These are phyloP conservation scores for Botrytis deweyae DNA, from an alignment of 2,329 filamentous ascomycete genomes.

Conservation along the genomic window DNA sequence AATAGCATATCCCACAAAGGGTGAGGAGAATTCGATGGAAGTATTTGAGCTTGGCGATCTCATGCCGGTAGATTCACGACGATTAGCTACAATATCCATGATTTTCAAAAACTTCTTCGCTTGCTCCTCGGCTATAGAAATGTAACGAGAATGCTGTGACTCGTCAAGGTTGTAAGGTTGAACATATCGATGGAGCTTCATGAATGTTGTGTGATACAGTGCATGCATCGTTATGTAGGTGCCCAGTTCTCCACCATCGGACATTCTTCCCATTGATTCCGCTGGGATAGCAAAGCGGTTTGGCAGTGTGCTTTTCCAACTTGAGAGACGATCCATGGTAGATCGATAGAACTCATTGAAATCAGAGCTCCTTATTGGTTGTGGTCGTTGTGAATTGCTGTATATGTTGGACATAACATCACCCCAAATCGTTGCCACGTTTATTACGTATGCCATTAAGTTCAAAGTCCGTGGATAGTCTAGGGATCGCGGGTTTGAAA, in stretches of 20 bases:
- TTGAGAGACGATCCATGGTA: constrained; percentile 52
- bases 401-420: constrained; percentile 61
- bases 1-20: constrained; percentile 61
- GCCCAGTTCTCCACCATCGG: constrained; percentile 53
- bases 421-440: constrained; percentile 65
- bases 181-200: constrained; percentile 64
- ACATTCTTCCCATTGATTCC: constrained; percentile 57
- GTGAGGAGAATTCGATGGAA: constrained; percentile 48
- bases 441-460: constrained; percentile 58
- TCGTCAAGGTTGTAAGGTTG: constrained; percentile 45
- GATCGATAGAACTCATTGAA: constrained; percentile 50
- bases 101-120: constrained; percentile 53
- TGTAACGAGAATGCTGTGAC: constrained; percentile 46
- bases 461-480: constrained; percentile 40
- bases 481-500: constrained; percentile 44
- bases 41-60: neutral
- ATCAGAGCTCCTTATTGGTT: constrained; percentile 38
- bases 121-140: constrained; percentile 51
- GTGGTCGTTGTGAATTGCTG: constrained; percentile 43
- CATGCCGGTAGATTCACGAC: constrained; percentile 24
- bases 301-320: constrained; percentile 60
- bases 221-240: constrained; percentile 64
- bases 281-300: constrained; percentile 52
- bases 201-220: constrained; percentile 62
- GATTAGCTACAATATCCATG: constrained; percentile 45